Conservation (phyloP, 345 rosid genomes). For the Linum lewisii region DNA sequence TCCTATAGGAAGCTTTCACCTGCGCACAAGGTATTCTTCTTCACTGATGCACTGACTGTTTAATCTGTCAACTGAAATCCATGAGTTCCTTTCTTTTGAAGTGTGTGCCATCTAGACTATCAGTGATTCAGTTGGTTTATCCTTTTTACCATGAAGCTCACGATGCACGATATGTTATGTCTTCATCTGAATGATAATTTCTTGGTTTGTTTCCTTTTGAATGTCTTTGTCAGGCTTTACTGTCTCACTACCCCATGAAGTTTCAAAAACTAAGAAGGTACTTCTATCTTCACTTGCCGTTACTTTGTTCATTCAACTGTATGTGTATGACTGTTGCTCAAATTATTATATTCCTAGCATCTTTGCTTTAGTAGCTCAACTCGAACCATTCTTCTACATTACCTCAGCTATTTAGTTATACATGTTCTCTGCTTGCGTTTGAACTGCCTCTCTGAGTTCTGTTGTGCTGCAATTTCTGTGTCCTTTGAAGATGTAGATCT, state of each 20-base stretch:
- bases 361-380: too few relatives aligned
- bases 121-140: background rate
- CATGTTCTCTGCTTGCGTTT: too few relatives aligned
- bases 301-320: too few relatives aligned
- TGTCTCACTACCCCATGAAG: constrained; percentile 59
- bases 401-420: too few relatives aligned
- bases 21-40: constrained; percentile 63
- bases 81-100: background rate
- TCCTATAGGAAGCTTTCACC: constrained; percentile 65
- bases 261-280: constrained; percentile 58
- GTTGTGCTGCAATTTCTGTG: too few relatives aligned
- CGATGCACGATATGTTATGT: too few relatives aligned
- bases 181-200: too few relatives aligned
- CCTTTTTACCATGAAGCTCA: background rate
- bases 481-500: too few relatives aligned
- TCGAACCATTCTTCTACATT: too few relatives aligned
- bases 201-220: too few relatives aligned
- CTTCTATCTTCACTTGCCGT: constrained; percentile 10
- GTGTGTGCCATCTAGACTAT: background rate
- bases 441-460: too few relatives aligned
- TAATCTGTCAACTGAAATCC: background rate
- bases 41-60: background rate
- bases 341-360: background rate
- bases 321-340: background rate
- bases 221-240: constrained; percentile 73